A percentile compares a stretch with the other conserved stretches of the same genome.
Evolutionary conservation across 2,329 filamentous ascomycete species (phyloP).

Genomic region (Exophiala sideris): DNA sequence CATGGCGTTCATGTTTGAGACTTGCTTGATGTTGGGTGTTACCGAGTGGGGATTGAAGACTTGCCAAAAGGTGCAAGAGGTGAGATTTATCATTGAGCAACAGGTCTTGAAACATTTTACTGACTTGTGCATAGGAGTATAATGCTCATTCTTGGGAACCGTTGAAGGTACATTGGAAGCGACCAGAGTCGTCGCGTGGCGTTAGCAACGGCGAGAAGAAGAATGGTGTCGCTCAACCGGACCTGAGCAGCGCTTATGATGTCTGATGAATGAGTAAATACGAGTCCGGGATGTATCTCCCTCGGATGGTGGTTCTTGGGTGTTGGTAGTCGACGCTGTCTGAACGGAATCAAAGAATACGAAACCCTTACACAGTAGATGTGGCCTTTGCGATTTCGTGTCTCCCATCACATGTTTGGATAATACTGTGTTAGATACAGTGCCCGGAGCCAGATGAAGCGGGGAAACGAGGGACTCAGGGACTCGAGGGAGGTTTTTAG

Average conservation of each 20-base stretch:
- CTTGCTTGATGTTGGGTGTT: conserved; percentile 66
- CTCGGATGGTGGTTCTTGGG: background rate
- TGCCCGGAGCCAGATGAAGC: background rate
- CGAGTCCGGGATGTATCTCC: too few species aligned
- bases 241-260: conserved; percentile 24
- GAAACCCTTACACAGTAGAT: too few species aligned
- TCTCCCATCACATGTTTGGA: background rate
- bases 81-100: conserved; percentile 5
- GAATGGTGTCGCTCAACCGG: conserved; percentile 23
- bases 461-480: background rate
- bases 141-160: conserved; percentile 78
- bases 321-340: background rate
- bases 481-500: too few species aligned
- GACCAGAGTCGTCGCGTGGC: conserved; percentile 45
- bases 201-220: conserved; percentile 25
- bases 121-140: conserved; percentile 50
- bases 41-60: conserved; percentile 70
- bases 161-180: conserved; percentile 61
- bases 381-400: background rate
- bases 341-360: too few species aligned
- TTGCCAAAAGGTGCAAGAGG: conserved; percentile 65
- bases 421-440: too few species aligned
- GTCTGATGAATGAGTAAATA: background rate
- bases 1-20: conserved; percentile 65
- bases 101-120: background rate